Base-by-base conservation (phyloP, 2,329 filamentous ascomycete genomes). In the Rutstroemia sp. region DNA sequence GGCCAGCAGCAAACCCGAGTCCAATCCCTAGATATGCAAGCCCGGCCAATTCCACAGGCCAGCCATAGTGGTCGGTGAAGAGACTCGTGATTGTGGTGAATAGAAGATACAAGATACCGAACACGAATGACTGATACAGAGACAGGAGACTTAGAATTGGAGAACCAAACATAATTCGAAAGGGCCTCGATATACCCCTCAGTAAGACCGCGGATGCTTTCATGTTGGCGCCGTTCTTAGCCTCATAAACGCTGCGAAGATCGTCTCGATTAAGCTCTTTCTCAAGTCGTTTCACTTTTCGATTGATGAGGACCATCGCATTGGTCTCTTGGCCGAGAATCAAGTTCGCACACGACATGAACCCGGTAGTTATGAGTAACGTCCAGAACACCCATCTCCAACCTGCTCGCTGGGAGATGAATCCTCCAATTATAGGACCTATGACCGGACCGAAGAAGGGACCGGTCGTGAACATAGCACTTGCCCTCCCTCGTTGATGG, bases 371-470 rank as follows among this genome's bases (percentile, higher is more conserved):
- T 34, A 77, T 77, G 16, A 73, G 67, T 16, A 77, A 67, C 8
- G 77, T 65, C 73, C 75, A 79, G 51, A 78, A 77, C 2, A 76
- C 70, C 78, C 78, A 81, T 30, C 77, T 65, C 78, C 79, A 81
- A 5, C 75, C 76, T 36, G 71, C 70, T 2, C 70, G 71, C 34
- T 73, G 65, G 0, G 72, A 72, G 0, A 80, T 62, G 58, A 76
- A 80, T 0, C 76, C 77, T 8, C 79, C 78, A 44, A 74, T 73
- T 3, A 81, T 69, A 9, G 73, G 73, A 0, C 71, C 76, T 49
- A 75, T 45, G 12, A 60, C 67, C 38, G 73, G 73, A 2, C 70
- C 71, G 14, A 68, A 56, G 30, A 69, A 66, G 7, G 73, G 73
- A 0, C 75, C 75, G 17, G 78, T 66, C 6, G 39, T 27, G 19